phyloP scores from a whole-genome alignment of 352 stramenopile genomes.

The Globisporangium middletonii region DNA sequence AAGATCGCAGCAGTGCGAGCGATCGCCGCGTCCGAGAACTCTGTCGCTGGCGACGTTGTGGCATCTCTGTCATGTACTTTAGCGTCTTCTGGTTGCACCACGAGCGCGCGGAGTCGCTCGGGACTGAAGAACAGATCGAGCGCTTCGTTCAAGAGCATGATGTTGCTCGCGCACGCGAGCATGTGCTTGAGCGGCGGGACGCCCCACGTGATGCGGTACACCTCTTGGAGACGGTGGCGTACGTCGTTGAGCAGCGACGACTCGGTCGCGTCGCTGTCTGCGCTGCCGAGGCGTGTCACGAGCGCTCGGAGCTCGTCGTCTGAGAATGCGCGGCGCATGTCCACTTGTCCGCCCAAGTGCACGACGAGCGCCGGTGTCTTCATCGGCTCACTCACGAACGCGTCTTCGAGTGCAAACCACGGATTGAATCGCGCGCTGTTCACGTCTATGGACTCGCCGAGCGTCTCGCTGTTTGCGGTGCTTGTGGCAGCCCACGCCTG shows the following conservation, averaged over 20 bases:
- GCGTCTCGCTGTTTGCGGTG: slow-evolving; percentile 29
- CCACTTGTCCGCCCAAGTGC: slow-evolving; percentile 58
- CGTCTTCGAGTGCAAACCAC: slow-evolving; percentile 52
- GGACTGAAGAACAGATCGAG: slow-evolving; percentile 56
- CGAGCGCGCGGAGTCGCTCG: slow-evolving; percentile 9
- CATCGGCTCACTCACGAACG: slow-evolving; percentile 50
- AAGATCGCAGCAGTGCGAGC: slow-evolving; percentile 22
- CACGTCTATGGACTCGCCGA: slow-evolving; percentile 30
- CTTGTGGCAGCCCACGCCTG: slow-evolving; percentile 23
- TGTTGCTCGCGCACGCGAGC: slow-evolving; percentile 43
- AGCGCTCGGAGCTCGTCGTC: slow-evolving; percentile 32
- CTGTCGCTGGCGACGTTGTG: not conserved
- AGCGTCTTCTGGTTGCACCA: not conserved
- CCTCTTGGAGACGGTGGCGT: slow-evolving; percentile 58
- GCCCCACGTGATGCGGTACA: slow-evolving; percentile 59
- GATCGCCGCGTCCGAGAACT: slow-evolving; percentile 18
- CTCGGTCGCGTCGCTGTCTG: not conserved
- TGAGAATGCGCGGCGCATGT: slow-evolving; percentile 38
- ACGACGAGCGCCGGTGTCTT: slow-evolving; percentile 37
- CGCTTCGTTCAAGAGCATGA: slow-evolving; percentile 63
- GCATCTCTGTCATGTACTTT: not conserved
- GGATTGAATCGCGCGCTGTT: slow-evolving; percentile 41
- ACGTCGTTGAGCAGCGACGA: slow-evolving; percentile 13
- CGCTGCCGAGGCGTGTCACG: slow-evolving; percentile 9
- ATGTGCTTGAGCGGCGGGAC: slow-evolving; percentile 39